phyloP scores from a whole-genome alignment of 768 basidiomycete species.

The Pholiota molesta region DNA sequence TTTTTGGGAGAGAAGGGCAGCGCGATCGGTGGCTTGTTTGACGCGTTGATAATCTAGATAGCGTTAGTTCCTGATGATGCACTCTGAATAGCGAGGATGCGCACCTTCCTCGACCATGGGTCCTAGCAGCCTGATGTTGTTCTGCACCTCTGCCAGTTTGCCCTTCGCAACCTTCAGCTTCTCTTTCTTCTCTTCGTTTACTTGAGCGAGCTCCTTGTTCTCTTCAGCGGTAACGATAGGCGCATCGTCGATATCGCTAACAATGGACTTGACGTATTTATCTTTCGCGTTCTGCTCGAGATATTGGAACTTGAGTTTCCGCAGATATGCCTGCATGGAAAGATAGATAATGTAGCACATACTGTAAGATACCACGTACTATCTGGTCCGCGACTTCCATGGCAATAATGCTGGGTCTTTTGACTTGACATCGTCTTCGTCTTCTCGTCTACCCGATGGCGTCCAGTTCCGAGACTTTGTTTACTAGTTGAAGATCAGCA shows the following conservation, averaged over 20 bases:
- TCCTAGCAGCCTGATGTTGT: slow-evolving; percentile 63
- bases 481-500: slow-evolving; percentile 39
- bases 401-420: slow-evolving; percentile 61
- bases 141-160: slow-evolving; percentile 59
- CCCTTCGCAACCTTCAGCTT: slow-evolving; percentile 66
- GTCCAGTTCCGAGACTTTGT: slow-evolving; percentile 39
- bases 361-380: slow-evolving; percentile 40
- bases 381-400: slow-evolving; percentile 62
- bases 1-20: slow-evolving; percentile 67
- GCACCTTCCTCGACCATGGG: slow-evolving; percentile 72
- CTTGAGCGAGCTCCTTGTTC: slow-evolving; percentile 62
- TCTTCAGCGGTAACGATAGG: slow-evolving; percentile 80
- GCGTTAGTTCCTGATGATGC: too few species aligned
- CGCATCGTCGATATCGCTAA: slow-evolving; percentile 83
- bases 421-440: slow-evolving; percentile 35
- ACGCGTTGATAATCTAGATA: slow-evolving; percentile 62
- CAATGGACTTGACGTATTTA: slow-evolving; percentile 84
- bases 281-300: slow-evolving; percentile 91
- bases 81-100: too few species aligned
- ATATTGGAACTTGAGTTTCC: slow-evolving; percentile 88
- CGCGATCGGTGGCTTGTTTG: slow-evolving; percentile 52
- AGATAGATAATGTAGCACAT: not conserved
- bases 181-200: slow-evolving; percentile 75
- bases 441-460: slow-evolving; percentile 40
- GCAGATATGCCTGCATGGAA: slow-evolving; percentile 57